Base-by-base conservation (phyloP, 257 asterid genomes). In the Parsonsia alboflavescens region DNA sequence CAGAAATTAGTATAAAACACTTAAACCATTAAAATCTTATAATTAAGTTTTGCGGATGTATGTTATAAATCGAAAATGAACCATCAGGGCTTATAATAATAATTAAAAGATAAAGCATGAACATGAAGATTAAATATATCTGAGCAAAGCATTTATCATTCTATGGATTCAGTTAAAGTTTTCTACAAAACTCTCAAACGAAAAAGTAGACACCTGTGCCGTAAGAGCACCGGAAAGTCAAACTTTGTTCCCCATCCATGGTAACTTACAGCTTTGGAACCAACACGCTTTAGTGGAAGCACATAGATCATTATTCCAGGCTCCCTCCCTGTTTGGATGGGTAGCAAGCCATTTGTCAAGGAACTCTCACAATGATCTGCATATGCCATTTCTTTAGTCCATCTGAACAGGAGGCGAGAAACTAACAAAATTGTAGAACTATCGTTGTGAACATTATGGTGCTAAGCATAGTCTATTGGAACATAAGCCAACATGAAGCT, bases 311-410 rank as follows among this genome's bases (percentile, higher is more conserved):
- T 94, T 0, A 88, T 75, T 39, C 99, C 99, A 22, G 99, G 98
- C 15, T 94, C 93, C 9, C 68, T 86, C 72, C 98, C 96, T 84
- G 98, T 85, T 79, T 94, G 99, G 68, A 92, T 92, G 83, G 96
- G 80, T 76, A 94, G 80, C 10, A 94, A 96, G 22, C 99, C 99
- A 28, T 94, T 94, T 39, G 97, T 94, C 42, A 94, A 70, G 15
- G 98, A 93, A 13, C 99, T 84, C 48, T 94, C 99, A 33, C 92
- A 92, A 74, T 92, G 88, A 82, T 94, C 99, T 10, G 97, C 98
- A 59, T 92, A 94, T 10, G 90, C 90, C 80, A 88, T 79, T 78
- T 89, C 99, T 84, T 89, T 92, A 0, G 97, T 92, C 97, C 98
- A 94, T 78, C 96, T 81, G 75, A 94, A 94, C 12, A 94, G 79